Evolutionary conservation across 2,329 filamentous ascomycete genomes (phyloP).

Genomic region (Apiospora kogelbergensis): DNA sequence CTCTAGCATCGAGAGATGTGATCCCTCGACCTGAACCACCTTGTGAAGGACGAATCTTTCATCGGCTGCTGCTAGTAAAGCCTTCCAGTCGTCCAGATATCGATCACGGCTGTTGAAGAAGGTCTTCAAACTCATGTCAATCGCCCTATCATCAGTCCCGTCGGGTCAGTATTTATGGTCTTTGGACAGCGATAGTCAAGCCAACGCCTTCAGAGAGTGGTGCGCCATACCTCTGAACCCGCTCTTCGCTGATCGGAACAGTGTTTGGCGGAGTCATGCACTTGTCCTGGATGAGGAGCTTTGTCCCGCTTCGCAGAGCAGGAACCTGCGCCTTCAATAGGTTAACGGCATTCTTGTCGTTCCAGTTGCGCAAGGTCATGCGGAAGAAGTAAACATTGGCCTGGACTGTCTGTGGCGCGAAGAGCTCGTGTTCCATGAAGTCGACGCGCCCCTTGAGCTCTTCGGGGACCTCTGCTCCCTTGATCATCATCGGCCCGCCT

Average conservation of each 20-base stretch:
- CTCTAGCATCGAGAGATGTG: not conserved
- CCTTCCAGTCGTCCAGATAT: not conserved
- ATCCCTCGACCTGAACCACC: conserved; percentile 2
- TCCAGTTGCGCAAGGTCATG: conserved; percentile 5
- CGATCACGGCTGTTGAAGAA: not conserved
- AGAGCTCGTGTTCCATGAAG: conserved; percentile 24
- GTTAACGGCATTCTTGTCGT: conserved; percentile 10
- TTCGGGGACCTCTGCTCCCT: not conserved
- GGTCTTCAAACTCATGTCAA: conserved; percentile 17
- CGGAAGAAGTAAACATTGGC: conserved; percentile 8
- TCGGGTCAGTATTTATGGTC: not conserved
- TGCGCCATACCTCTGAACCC: conserved; percentile 16
- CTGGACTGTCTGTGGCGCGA: conserved; percentile 20
- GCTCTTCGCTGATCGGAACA: conserved; percentile 19
- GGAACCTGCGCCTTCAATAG: not conserved
- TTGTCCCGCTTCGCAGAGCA: not conserved
- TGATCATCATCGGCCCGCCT: conserved; percentile 24
- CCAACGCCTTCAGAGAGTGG: not conserved
- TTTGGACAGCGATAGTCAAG: not conserved
- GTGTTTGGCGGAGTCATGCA: conserved; percentile 8
- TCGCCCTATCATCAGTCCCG: conserved; percentile 14
- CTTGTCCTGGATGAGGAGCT: conserved; percentile 1
- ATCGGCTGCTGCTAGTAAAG: not conserved
- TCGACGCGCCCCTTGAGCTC: conserved; percentile 21
- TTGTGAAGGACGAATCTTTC: not conserved